Evolutionary conservation across 2,329 filamentous ascomycete genomes (phyloP), one percentile per base, ranked within the genome.

Genomic region (Xylogone sp.): DNA sequence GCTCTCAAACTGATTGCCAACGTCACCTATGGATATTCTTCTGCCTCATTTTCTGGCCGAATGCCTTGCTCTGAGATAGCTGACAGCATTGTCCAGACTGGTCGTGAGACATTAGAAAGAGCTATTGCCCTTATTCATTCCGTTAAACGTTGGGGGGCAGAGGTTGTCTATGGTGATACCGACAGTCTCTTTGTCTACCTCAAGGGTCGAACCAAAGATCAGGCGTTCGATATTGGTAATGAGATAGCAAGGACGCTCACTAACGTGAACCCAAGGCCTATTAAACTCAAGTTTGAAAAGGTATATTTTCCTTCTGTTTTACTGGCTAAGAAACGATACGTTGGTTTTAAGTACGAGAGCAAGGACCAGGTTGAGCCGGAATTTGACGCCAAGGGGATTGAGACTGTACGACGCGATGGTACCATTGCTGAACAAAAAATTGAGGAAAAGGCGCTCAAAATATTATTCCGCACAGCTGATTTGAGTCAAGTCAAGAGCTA

Each of bases 11-110:
- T 99, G 6, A 89, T 99, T 39, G 94, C 94, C n/a, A 99, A 99
- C 62, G 94, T 99, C 59, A 99, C 94, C 0, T 99, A 99, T 46
- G 94, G 94, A 10, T 99, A 99, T 70, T 94, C 94, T 0, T 97
- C 94, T 2, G 94, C 94, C 0, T 95, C 90, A 0, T 99, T 97
- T 68, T 97, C 93, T 0, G 94, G 94, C 0, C 84, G 94, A 21
- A 97, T 99, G 94, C 94, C 94, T 0, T 99, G 94, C 68, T 90
- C 91, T 1, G 94, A 99, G 68, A 96, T 99, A 57, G 94, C 94
- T 7, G 94, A 99, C 71, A 96, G 90, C 69, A 99, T 99, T 62
- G 94, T 99, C 0, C 93, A 99, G 68, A 96, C 93, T 0, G 94
- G 88, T 1, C 84, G 94, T 12, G 94, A 99, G 70, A 99, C 93